Evolutionary conservation across 305 asterid species (phyloP).

Genomic region (Solanum chacoense): DNA sequence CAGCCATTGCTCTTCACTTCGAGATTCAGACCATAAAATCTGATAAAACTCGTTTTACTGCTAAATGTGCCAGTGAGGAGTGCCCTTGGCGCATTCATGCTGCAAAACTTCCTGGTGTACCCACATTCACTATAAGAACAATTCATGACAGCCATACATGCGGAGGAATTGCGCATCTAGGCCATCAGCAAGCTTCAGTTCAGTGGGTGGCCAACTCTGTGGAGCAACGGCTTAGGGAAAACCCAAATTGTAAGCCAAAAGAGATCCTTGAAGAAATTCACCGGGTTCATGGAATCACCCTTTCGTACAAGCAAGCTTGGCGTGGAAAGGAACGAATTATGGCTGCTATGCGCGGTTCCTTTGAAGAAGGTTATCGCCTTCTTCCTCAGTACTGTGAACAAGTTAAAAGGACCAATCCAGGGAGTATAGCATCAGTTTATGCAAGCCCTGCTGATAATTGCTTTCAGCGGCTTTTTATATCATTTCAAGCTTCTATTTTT

Average conservation of each 20-base stretch:
- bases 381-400: slow-evolving; percentile 92
- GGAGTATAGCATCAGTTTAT: slow-evolving; percentile 84
- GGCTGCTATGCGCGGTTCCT: slow-evolving; percentile 96
- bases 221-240: slow-evolving; percentile 78
- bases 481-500: slow-evolving; percentile 85
- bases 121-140: slow-evolving; percentile 87
- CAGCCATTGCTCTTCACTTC: slow-evolving; percentile 91
- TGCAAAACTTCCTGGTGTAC: slow-evolving; percentile 94
- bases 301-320: slow-evolving; percentile 99
- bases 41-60: slow-evolving; percentile 91
- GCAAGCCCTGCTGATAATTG: slow-evolving; percentile 57
- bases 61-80: slow-evolving; percentile 78
- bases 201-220: slow-evolving; percentile 98
- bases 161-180: slow-evolving; percentile 83
- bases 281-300: slow-evolving; percentile 70
- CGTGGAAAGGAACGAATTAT: slow-evolving; percentile 92
- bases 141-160: slow-evolving; percentile 73
- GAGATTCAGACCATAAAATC: slow-evolving; percentile 93
- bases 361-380: slow-evolving; percentile 90
- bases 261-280: slow-evolving; percentile 96
- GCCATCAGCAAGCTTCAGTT: slow-evolving; percentile 99
- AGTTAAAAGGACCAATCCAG: slow-evolving; percentile 76
- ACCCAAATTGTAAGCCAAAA: slow-evolving; percentile 90
- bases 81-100: slow-evolving; percentile 99
- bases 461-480: slow-evolving; percentile 81